Percentiles rank a stretch among this genome's conserved stretches.
These are phyloP conservation scores for Boletellus emodensis DNA, from an alignment of 768 basidiomycete genomes.

Conservation along the genomic window DNA sequence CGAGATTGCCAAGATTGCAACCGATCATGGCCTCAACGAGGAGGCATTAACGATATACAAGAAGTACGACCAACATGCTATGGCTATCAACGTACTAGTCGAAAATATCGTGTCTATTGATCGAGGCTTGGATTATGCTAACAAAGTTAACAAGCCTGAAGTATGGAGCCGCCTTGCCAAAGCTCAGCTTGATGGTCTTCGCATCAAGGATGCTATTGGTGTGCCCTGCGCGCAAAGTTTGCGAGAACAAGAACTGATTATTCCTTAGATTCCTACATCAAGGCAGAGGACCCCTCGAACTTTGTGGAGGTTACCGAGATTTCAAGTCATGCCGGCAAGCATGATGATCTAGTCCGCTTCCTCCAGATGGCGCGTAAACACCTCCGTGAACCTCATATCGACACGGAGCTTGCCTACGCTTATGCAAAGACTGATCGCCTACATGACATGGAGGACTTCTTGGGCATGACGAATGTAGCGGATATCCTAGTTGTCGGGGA, in stretches of 20 bases:
- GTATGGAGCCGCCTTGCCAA: conserved; percentile 99
- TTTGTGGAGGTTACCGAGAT: conserved; percentile 96
- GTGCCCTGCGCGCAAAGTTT: conserved; percentile 19
- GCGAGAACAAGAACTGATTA: background rate
- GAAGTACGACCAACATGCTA: conserved; percentile 92
- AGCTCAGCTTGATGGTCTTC: conserved; percentile 95
- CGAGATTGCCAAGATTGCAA: conserved; percentile 96
- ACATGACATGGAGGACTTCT: conserved; percentile 99
- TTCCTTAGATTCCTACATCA: conserved; percentile 87
- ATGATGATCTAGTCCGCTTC: conserved; percentile 92
- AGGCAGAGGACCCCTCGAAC: conserved; percentile 92
- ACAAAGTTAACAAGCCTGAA: conserved; percentile 92
- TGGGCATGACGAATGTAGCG: conserved; percentile 97
- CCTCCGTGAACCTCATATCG: conserved; percentile 94
- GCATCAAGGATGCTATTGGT: conserved; percentile 98
- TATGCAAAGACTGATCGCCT: conserved; percentile 97
- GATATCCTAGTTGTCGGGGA: conserved; percentile 96
- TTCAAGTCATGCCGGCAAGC: conserved; percentile 86
- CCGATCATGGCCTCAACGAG: conserved; percentile 91
- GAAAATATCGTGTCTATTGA: conserved; percentile 98
- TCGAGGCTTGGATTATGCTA: conserved; percentile 92
- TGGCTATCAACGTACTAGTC: conserved; percentile 96
- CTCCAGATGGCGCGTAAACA: conserved; percentile 98
- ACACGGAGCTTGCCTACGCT: conserved; percentile 96
- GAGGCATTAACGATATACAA: conserved; percentile 97